Evolutionary conservation across 2,329 filamentous ascomycete species (phyloP).

Genomic region (Botryotinia narcissicola): DNA sequence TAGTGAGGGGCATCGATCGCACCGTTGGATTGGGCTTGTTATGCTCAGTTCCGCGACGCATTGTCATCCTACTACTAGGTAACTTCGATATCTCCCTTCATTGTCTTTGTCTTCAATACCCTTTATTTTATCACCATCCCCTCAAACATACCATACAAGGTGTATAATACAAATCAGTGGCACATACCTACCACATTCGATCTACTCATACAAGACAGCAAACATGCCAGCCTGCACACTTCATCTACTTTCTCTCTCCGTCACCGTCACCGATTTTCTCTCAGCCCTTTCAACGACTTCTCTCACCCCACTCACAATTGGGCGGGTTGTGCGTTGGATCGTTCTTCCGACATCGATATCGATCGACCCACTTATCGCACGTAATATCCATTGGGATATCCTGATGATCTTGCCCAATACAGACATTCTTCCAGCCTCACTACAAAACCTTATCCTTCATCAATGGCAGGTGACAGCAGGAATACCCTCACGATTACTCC

Average conservation of each 20-base stretch:
- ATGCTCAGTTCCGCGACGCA: background rate
- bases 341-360: slow-evolving; percentile 47
- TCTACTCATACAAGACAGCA: background rate
- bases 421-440: slow-evolving; percentile 32
- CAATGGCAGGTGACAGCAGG: slow-evolving; percentile 43
- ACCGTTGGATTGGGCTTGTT: background rate
- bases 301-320: slow-evolving; percentile 44
- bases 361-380: slow-evolving; percentile 41
- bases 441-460: slow-evolving; percentile 35
- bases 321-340: slow-evolving; percentile 49
- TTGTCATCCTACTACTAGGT: background rate
- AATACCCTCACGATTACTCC: slow-evolving; percentile 44
- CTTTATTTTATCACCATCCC: background rate
- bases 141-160: background rate
- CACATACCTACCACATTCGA: too few relatives aligned
- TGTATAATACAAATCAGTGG: background rate
- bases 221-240: slow-evolving; percentile 51
- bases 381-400: slow-evolving; percentile 45
- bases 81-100: background rate
- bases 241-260: slow-evolving; percentile 45
- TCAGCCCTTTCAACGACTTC: slow-evolving; percentile 38
- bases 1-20: background rate
- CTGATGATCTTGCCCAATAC: slow-evolving; percentile 44
- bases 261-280: slow-evolving; percentile 43
- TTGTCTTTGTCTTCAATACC: background rate